phyloP scores from a whole-genome alignment of 345 rosid species.

The Rhizophora mangle region DNA sequence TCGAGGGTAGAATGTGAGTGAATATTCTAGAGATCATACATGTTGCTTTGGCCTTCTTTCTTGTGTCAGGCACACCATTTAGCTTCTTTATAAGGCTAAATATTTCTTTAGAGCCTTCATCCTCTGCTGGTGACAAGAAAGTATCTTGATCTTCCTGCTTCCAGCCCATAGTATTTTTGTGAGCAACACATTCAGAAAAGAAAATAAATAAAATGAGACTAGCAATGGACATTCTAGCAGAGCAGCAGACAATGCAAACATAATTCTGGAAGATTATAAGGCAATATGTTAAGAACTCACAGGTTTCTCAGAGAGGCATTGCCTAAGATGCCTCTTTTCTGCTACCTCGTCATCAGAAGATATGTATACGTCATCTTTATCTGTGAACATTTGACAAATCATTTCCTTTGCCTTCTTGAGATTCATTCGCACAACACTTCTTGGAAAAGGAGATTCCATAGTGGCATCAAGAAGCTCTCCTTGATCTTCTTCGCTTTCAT shows the following conservation, averaged over 20 bases:
- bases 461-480: constrained; percentile 44
- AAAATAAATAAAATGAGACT: background rate
- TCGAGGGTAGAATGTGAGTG: background rate
- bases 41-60: constrained; percentile 56
- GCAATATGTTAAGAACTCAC: constrained; percentile 46
- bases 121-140: constrained; percentile 50
- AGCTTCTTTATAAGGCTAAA: constrained; percentile 72
- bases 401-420: constrained; percentile 77
- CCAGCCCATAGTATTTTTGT: constrained; percentile 18
- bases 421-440: constrained; percentile 47
- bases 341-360: constrained; percentile 92
- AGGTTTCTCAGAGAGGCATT: constrained; percentile 46
- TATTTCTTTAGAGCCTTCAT: constrained; percentile 54
- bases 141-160: constrained; percentile 55
- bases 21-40: constrained; percentile 42
- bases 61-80: constrained; percentile 51
- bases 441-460: constrained; percentile 42
- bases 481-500: constrained; percentile 29
- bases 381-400: constrained; percentile 86
- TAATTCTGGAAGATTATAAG: background rate
- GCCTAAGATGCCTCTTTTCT: constrained; percentile 47
- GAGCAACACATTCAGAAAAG: constrained; percentile 6
- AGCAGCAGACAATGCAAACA: background rate
- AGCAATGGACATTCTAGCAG: background rate
- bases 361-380: constrained; percentile 64